These are phyloP conservation scores for Leccinellum luteum DNA, from an alignment of 768 basidiomycete species.

Conservation along the genomic window DNA sequence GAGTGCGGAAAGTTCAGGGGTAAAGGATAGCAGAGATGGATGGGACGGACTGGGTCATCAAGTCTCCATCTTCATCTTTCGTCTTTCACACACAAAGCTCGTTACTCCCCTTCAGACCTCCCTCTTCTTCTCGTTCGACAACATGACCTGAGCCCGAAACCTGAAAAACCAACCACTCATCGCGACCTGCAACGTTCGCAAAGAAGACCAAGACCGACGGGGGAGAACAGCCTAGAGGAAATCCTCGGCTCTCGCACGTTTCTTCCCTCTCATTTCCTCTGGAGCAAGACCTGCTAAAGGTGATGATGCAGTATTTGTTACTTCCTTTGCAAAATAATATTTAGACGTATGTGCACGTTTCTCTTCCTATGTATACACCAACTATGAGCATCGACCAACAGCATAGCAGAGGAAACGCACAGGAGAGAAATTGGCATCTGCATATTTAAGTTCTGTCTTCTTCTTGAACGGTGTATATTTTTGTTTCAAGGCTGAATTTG, in stretches of 20 bases:
- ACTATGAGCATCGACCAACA: background rate
- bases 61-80: slow-evolving; percentile 32
- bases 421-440: slow-evolving; percentile 75
- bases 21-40: slow-evolving; percentile 30
- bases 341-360: slow-evolving; percentile 62
- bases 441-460: slow-evolving; percentile 67
- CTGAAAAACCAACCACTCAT: slow-evolving; percentile 31
- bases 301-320: slow-evolving; percentile 22
- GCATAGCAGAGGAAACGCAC: slow-evolving; percentile 40
- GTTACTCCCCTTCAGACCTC: background rate
- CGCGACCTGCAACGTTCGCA: slow-evolving; percentile 26
- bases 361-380: slow-evolving; percentile 59
- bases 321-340: slow-evolving; percentile 55
- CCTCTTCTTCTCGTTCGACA: slow-evolving; percentile 6
- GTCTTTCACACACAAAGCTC: slow-evolving; percentile 1
- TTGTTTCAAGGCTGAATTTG: slow-evolving; percentile 57
- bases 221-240: slow-evolving; percentile 50
- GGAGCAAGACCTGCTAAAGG: slow-evolving; percentile 24
- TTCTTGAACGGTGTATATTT: slow-evolving; percentile 77
- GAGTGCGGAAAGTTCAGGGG: slow-evolving; percentile 23
- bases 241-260: slow-evolving; percentile 84
- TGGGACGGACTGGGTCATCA: slow-evolving; percentile 35
- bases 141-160: slow-evolving; percentile 24
- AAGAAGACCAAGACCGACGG: slow-evolving; percentile 31
- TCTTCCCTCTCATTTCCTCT: slow-evolving; percentile 75